Percentiles rank a stretch among this genome's conserved stretches.
Conservation (phyloP, 352 stramenopile genomes). For the Globisporangium sylvaticum region DNA sequence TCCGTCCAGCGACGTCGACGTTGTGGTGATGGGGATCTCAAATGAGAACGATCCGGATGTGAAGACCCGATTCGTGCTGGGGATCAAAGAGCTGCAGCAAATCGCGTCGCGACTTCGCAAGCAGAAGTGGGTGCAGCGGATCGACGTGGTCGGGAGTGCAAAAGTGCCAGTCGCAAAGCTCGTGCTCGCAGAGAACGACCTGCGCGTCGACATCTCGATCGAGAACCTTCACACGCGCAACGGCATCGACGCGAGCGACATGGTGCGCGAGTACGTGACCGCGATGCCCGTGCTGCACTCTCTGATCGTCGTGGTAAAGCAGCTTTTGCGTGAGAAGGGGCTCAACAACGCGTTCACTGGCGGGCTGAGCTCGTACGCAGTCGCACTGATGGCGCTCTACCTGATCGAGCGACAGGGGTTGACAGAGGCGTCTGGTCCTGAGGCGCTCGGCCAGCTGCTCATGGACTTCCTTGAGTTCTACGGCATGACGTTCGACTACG, state of each 20-base stretch:
- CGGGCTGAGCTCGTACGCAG: constrained; percentile 85
- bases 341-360: constrained; percentile 90
- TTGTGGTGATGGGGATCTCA: constrained; percentile 76
- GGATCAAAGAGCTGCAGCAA: constrained; percentile 52
- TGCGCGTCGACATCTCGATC: constrained; percentile 88
- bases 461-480: constrained; percentile 90
- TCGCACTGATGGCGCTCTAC: constrained; percentile 82
- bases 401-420: constrained; percentile 59
- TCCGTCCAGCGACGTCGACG: constrained; percentile 85
- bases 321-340: constrained; percentile 83
- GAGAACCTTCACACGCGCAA: constrained; percentile 77
- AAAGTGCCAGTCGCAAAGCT: constrained; percentile 88
- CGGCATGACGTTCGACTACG: constrained; percentile 80
- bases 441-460: constrained; percentile 57
- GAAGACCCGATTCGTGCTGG: constrained; percentile 43
- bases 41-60: constrained; percentile 33
- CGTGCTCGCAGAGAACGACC: constrained; percentile 44
- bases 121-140: constrained; percentile 72
- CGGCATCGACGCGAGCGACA: constrained; percentile 79
- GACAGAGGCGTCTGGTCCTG: constrained; percentile 22
- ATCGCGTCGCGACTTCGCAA: constrained; percentile 43
- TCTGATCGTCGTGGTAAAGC: constrained; percentile 82
- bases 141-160: constrained; percentile 77
- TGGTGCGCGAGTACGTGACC: constrained; percentile 73
- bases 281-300: constrained; percentile 69